Conservation (phyloP, 2,329 filamentous ascomycete species). For the Neofusicoccum sp. region DNA sequence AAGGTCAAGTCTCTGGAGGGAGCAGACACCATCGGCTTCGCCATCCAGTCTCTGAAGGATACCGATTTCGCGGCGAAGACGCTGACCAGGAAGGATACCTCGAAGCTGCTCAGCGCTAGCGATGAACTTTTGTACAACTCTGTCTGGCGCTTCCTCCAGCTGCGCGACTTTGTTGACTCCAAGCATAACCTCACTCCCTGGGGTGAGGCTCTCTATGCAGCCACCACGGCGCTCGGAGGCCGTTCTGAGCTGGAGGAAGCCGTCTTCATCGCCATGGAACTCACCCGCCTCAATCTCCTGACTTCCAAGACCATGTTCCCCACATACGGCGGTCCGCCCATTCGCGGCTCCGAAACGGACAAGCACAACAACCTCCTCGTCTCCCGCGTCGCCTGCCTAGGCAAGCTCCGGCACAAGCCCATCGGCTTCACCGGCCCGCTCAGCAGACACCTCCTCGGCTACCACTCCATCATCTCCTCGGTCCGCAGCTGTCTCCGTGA, state of each 20-base stretch:
- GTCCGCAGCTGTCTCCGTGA: constrained; percentile 79
- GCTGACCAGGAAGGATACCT: constrained; percentile 55
- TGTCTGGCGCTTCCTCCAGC: constrained; percentile 84
- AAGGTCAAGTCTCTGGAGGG: constrained; percentile 25
- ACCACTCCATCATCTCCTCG: constrained; percentile 77
- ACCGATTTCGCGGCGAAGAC: constrained; percentile 68
- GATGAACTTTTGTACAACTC: constrained; percentile 72
- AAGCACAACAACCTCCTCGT: constrained; percentile 77
- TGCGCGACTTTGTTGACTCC: constrained; percentile 79
- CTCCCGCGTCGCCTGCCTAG: constrained; percentile 79
- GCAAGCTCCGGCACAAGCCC: constrained; percentile 75
- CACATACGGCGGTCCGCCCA: constrained; percentile 57
- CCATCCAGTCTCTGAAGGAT: constrained; percentile 63
- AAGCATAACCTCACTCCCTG: constrained; percentile 78
- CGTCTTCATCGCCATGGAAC: constrained; percentile 78
- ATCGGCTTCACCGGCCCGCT: constrained; percentile 94
- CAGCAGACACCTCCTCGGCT: constrained; percentile 83
- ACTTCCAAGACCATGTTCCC: constrained; percentile 66
- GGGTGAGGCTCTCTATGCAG: constrained; percentile 75
- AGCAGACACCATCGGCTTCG: constrained; percentile 44
- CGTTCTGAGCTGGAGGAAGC: constrained; percentile 67
- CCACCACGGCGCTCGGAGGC: constrained; percentile 63
- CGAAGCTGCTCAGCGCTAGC: constrained; percentile 55
- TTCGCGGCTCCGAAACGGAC: constrained; percentile 67
- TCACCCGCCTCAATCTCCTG: constrained; percentile 75